Evolutionary conservation across 2,329 filamentous ascomycete genomes (phyloP), one percentile per base, ranked within the genome.

Genomic region (Endocalyx cinctus): DNA sequence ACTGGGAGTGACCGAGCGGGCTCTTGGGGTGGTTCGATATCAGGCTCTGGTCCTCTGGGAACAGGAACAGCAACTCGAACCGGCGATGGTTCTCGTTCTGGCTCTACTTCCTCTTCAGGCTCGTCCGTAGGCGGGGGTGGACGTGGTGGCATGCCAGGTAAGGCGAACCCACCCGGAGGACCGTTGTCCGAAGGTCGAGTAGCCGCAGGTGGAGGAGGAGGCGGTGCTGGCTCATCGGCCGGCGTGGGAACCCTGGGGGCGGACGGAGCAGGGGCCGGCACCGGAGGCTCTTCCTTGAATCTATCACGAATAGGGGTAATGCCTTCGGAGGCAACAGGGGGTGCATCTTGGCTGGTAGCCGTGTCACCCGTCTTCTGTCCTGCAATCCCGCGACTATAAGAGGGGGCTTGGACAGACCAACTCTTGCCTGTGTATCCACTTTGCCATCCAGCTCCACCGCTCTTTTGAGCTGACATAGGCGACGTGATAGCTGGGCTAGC

Each of bases 391-490:
- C 80, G 81, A 13, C 82, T 82, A 34, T 80, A 89, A 35, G 76
- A 72, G 8, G 75, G 77, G 10, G 83, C 87, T 51, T 88, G 79
- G 18, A 96, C 87, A 4, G 88, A 87, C 90, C 90, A 97, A 20
- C 78, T 82, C 69, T 95, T 97, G 41, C 90, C 90, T 30, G 71
- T 69, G 57, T 96, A 96, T 13, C 87, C 84, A 59, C 88, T 95
- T 72, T 90, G 88, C 89, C 89, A 96, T 39, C 87, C 52, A 25
- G 31, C 28, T 23, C 49, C 46, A 28, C 48, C 87, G 52, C 84
- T 94, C 54, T 73, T 70, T 58, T 95, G 87, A 31, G 72, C 69
- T 31, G 69, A 58, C 19, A 87, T 64, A 1, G 79, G 73, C 25
- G 77, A 63, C n/a, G 73, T 52, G 3, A 61, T 50, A 6, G 62